These are phyloP conservation scores for Purshia tridentata DNA, from an alignment of 306 rosid genomes.

Conservation along the genomic window DNA sequence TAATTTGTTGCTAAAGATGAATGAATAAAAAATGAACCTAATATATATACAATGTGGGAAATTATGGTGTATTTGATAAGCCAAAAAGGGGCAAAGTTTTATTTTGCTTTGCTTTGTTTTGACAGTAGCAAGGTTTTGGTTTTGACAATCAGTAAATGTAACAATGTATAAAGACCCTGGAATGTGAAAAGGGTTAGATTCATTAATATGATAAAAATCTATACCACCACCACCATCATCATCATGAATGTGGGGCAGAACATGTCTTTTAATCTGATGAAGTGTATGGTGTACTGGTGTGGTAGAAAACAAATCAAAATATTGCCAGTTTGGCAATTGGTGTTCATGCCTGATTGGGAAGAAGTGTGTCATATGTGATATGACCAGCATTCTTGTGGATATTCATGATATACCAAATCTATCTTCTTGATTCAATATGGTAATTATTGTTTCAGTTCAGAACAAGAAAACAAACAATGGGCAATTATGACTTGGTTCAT, in stretches of 20 bases:
- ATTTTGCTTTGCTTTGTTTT: too few relatives aligned
- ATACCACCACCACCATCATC: not conserved
- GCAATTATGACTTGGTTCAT: too few relatives aligned
- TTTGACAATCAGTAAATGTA: not conserved
- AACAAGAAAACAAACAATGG: not conserved
- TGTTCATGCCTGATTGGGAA: not conserved
- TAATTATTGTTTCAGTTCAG: conserved; percentile 6
- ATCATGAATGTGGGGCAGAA: conserved; percentile 1
- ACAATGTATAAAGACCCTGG: not conserved
- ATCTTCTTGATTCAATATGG: not conserved
- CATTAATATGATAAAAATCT: not conserved
- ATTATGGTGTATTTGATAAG: too few relatives aligned
- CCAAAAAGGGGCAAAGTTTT: too few relatives aligned
- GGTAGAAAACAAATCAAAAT: too few relatives aligned
- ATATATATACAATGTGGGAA: too few relatives aligned
- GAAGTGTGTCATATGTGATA: not conserved
- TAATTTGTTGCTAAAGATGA: too few relatives aligned
- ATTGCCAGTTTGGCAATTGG: not conserved
- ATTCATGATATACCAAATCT: not conserved
- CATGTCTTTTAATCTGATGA: not conserved
- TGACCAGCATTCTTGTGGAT: not conserved
- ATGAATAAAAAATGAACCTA: too few relatives aligned
- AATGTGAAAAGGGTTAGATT: not conserved
- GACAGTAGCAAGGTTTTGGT: too few relatives aligned
- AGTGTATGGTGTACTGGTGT: conserved; percentile 3